phyloP scores from a whole-genome alignment of 2,329 filamentous ascomycete species.

The Penicillium sp. region DNA sequence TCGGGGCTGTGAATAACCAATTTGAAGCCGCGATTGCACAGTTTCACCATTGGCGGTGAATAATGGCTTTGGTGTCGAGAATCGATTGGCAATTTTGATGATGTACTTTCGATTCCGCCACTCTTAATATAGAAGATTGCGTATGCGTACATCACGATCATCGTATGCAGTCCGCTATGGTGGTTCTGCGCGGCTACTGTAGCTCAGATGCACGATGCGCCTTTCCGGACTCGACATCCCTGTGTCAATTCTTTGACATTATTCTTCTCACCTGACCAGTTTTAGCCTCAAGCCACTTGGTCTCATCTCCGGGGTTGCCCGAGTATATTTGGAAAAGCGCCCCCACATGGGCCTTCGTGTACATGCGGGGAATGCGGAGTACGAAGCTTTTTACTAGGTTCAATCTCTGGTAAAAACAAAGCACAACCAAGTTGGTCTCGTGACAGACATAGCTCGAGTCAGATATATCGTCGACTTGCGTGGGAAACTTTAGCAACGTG shows the following conservation, averaged over 20 bases:
- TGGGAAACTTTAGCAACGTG: not conserved
- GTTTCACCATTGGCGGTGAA: conserved; percentile 1
- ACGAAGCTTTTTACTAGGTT: not conserved
- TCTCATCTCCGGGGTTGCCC: not conserved
- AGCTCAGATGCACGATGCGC: not conserved
- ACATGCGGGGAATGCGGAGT: not conserved
- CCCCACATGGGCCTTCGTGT: not conserved
- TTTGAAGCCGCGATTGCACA: not conserved
- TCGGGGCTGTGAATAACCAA: not conserved
- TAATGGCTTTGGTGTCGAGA: not conserved
- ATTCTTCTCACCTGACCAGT: not conserved
- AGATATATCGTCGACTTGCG: not conserved
- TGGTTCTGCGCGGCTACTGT: not conserved
- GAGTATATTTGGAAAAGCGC: not conserved
- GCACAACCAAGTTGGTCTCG: not conserved
- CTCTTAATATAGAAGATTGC: not conserved
- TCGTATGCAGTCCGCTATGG: not conserved
- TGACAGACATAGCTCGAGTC: not conserved
- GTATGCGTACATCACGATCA: not conserved
- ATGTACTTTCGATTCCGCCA: not conserved
- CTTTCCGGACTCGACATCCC: not conserved
- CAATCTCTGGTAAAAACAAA: not conserved
- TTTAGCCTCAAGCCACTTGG: not conserved
- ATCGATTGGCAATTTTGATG: not conserved
- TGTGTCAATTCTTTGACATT: not conserved